phyloP scores from a whole-genome alignment of 2,329 filamentous ascomycete species.

The Chaetomiaceae sp. region DNA sequence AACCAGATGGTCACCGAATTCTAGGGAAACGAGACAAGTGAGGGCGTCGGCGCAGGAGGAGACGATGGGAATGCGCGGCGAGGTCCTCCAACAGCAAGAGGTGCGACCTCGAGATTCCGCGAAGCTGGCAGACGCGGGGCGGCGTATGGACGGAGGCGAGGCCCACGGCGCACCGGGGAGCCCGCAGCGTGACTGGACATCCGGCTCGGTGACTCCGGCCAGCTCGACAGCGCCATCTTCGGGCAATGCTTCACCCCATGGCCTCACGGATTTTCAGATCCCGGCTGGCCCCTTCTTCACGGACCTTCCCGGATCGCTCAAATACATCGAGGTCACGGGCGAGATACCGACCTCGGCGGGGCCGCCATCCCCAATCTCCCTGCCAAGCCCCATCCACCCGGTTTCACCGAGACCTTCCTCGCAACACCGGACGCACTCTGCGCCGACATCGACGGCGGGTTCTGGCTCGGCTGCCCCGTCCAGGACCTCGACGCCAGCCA shows the following conservation, averaged over 20 bases:
- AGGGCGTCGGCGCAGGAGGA: background rate
- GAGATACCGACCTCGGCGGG: slow-evolving; percentile 6
- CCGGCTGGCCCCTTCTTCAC: slow-evolving; percentile 12
- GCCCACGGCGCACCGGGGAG: background rate
- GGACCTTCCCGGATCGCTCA: slow-evolving; percentile 3
- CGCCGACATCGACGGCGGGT: slow-evolving; percentile 6
- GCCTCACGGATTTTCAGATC: slow-evolving; percentile 5
- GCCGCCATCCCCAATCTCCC: slow-evolving; percentile 12
- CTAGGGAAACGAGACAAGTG: background rate
- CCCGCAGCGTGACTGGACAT: slow-evolving; percentile 2
- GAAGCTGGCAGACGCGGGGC: background rate
- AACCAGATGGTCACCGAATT: background rate
- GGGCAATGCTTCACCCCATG: slow-evolving; percentile 1
- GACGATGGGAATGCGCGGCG: background rate
- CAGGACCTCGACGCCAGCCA: slow-evolving; percentile 1
- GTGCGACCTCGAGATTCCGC: background rate
- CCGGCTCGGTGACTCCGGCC: slow-evolving; percentile 3
- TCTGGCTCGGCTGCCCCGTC: background rate
- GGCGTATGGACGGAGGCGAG: background rate
- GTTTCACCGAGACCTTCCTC: background rate
- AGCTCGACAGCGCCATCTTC: slow-evolving; percentile 7
- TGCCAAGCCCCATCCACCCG: slow-evolving; percentile 6
- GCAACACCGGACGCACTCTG: slow-evolving; percentile 12
- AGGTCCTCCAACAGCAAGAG: background rate
- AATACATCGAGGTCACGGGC: background rate